Evolutionary conservation across 345 rosid species (phyloP), one percentile per base, ranked within the genome.

Genomic region (Salix arbutifolia): DNA sequence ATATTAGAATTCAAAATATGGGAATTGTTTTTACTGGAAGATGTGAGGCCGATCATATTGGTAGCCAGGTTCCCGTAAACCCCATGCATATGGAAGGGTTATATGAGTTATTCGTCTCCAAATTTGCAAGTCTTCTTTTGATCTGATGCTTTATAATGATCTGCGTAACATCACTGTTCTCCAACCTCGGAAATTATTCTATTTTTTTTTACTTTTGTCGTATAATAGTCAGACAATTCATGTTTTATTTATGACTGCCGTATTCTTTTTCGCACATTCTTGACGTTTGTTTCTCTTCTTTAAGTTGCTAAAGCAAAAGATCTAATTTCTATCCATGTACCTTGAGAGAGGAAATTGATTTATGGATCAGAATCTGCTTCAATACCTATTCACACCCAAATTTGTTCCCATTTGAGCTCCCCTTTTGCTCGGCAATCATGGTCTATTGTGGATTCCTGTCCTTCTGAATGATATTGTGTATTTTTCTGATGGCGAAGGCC

Each of bases 61-160:
- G 89, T 82, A 90, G 98, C 84, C 98, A 94, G 88, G 98, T 96
- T 78, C 99, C 99, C 16, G 86, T 94, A 81, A 94, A 89, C 83
- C 90, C 92, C 67, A 91, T 93, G 99, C 98, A 93, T 83, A 82
- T 96, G 87, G 99, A 93, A 89, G 98, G 99, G 74, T 76, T 96
- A 65, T 91, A 88, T 52, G 98, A 96, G 84, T 77, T 96, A 87
- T 96, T 93, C 88, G 84, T 93, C 84, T 96, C 98, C 23, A 96
- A 93, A 83, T 93, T 96, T 92, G 98, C 92, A 84, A 96, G 99
- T 86, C 72, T 52, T 60, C 56, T 14, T 42, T 71, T 12, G 46
- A 70, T 28, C 48, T 77, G 23, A n/a, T 31, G 21, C 58, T 56
- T 65, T 33, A 69, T 69, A 25, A 67, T 61, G 16, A 78, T 40